These are phyloP conservation scores for Laetiporus sulphureus DNA, from an alignment of 1,284 basidiomycete species.

Conservation along the genomic window DNA sequence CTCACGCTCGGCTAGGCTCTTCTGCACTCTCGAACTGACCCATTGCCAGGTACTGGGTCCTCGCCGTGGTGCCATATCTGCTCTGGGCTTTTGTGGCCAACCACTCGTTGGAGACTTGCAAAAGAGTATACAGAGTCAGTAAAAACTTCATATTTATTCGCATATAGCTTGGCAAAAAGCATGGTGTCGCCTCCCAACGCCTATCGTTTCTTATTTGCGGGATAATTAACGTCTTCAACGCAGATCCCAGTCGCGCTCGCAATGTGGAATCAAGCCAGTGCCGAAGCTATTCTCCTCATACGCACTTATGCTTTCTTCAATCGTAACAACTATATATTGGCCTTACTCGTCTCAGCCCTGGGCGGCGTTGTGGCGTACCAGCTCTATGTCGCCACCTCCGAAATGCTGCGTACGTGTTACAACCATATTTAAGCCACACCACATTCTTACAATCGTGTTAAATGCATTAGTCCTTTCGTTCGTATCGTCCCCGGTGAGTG, in stretches of 20 bases:
- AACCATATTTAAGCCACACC: no score
- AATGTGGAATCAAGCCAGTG: constrained; percentile 81
- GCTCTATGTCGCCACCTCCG: constrained; percentile 66
- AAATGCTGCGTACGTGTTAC: constrained; percentile 65
- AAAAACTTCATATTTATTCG: neutral
- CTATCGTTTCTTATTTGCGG: neutral
- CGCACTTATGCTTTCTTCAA: constrained; percentile 82
- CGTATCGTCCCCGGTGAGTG: constrained; percentile 21
- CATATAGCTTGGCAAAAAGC: neutral
- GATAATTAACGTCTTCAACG: constrained; percentile 7
- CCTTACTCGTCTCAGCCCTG: constrained; percentile 53
- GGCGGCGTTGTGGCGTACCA: constrained; percentile 70
- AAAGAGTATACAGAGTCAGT: constrained; percentile 58
- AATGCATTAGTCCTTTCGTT: constrained; percentile 64
- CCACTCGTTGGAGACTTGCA: constrained; percentile 53
- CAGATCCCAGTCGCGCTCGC: constrained; percentile 72
- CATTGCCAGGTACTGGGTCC: constrained; percentile 70
- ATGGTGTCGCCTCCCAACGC: neutral
- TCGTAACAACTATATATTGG: constrained; percentile 58
- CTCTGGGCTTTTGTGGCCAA: constrained; percentile 65
- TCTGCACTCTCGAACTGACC: no score
- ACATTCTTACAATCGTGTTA: no score
- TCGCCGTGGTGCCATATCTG: constrained; percentile 67
- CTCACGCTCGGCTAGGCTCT: constrained; percentile 8
- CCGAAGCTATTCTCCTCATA: constrained; percentile 72